Percentiles rank a stretch among this genome's conserved stretches.
phyloP scores from a whole-genome alignment of 2,329 filamentous ascomycete species.

The Nothopassalora personata region DNA sequence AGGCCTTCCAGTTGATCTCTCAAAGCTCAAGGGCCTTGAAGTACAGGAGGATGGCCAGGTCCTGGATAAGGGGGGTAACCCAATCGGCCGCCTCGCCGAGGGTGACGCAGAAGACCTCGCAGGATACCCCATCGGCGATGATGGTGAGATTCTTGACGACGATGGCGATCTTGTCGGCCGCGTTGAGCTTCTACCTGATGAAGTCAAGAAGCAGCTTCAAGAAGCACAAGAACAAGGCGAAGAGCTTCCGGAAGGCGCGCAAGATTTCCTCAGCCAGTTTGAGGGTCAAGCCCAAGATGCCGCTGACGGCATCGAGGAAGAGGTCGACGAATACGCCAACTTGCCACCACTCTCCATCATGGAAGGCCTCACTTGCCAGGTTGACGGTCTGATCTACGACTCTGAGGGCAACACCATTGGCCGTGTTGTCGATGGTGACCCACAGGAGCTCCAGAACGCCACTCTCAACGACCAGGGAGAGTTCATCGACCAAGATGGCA shows the following conservation, averaged over 20 bases:
- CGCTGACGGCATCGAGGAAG: constrained; percentile 27
- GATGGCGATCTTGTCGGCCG: constrained; percentile 52
- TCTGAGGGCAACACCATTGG: constrained; percentile 49
- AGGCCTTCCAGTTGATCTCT: constrained; percentile 40
- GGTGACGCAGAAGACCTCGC: constrained; percentile 50
- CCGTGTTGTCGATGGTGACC: constrained; percentile 44
- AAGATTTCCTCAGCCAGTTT: constrained; percentile 30
- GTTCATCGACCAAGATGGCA: constrained; percentile 51
- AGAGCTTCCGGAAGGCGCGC: constrained; percentile 33
- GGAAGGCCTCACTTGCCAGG: constrained; percentile 44
- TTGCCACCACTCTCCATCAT: constrained; percentile 44
- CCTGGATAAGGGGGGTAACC: constrained; percentile 47
- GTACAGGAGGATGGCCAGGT: constrained; percentile 53
- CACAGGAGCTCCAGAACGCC: constrained; percentile 43
- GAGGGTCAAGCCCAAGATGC: constrained; percentile 23
- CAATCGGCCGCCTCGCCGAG: constrained; percentile 46
- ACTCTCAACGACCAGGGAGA: constrained; percentile 51
- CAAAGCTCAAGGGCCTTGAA: constrained; percentile 46
- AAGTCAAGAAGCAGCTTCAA: constrained; percentile 39
- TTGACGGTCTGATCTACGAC: constrained; percentile 46
- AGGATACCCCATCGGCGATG: constrained; percentile 49
- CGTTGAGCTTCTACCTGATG: constrained; percentile 46
- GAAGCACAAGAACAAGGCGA: constrained; percentile 35
- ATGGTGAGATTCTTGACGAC: constrained; percentile 53
- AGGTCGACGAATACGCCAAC: constrained; percentile 29